Base-by-base conservation (phyloP, 1,284 basidiomycete genomes). In the Malassezia slooffiae region DNA sequence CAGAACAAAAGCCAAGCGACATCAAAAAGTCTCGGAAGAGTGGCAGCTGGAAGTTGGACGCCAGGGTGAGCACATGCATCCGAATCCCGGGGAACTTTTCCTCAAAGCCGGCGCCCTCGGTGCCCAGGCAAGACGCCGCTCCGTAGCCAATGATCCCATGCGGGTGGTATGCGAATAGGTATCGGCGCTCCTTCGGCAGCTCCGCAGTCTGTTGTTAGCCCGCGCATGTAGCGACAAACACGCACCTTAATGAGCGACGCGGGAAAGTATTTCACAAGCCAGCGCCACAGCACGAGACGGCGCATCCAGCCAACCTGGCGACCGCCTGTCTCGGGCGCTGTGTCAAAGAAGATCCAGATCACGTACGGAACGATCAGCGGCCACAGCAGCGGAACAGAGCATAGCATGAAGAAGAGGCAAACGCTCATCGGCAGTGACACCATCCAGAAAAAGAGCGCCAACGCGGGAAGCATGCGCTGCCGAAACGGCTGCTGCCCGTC, bases 61-160 rank as follows among this genome's bases (percentile, higher is more conserved):
- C 74, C 20, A 95, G 78, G 0, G 93, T 99, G 22, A 97, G 77
- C 20, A 99, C 80, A 70, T 96, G 89, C 0, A 91, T 87, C 26
- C 75, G 78, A 59, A 99, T 83, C 3, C 89, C 89, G 0, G 93
- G 93, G 69, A 90, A 97, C 33, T 79, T 77, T 28, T 76, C 70
- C 1, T 86, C 86, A 73, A 97, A 96, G n/a, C 85, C 85, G 4
- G 86, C 91, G 12, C 84, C 88, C 73, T 96, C 89, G 7, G 89
- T 90, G 0, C 80, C 90, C 58, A 97, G 95, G 22, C 88, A 93
- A 20, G 83, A 84, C 28, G 95, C 76, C 1, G 90, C 89, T 34
- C 88, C 88, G 80, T 65, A 53, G 34, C 60, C 67, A 17, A 66
- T 53, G 32, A 67, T 62, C 5, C 62, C 62, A 49, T 66, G 62